phyloP scores from a whole-genome alignment of 805 yeast species.

The Nakazawaea ishiwadae region DNA sequence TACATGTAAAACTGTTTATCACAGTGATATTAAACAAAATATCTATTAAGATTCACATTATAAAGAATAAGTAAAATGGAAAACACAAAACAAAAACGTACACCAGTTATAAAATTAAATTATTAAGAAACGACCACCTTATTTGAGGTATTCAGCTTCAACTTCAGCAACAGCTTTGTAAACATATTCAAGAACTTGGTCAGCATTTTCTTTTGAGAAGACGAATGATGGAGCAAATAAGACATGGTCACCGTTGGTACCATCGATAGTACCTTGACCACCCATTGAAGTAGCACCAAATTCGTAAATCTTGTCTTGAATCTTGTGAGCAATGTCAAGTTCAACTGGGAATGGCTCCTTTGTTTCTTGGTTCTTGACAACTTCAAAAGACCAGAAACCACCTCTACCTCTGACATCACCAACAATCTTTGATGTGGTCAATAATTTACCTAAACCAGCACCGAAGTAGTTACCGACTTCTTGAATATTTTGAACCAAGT shows the following conservation, averaged over 20 bases:
- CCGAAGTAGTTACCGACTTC: conserved; percentile 41
- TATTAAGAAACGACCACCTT: background rate
- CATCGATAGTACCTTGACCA: conserved; percentile 33
- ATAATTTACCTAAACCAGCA: conserved; percentile 23
- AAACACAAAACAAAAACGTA: no score
- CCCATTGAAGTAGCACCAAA: conserved; percentile 40
- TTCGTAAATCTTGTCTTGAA: conserved; percentile 29
- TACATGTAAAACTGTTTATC: no score
- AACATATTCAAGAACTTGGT: conserved; percentile 33
- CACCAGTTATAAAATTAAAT: no score
- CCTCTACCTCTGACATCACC: conserved; percentile 55
- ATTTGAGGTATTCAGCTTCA: conserved; percentile 16
- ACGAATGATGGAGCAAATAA: conserved; percentile 41
- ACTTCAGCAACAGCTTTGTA: conserved; percentile 35
- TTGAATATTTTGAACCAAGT: conserved; percentile 34
- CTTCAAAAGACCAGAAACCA: conserved; percentile 50
- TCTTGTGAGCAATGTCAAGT: conserved; percentile 25
- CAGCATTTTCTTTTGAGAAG: conserved; percentile 31
- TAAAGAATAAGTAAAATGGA: no score
- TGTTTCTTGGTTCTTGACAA: conserved; percentile 41
- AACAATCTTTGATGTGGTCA: conserved; percentile 28
- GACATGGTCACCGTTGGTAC: conserved; percentile 39
- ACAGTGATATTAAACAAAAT: no score
- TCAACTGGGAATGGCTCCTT: conserved; percentile 38
- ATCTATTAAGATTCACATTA: no score